Conservation (phyloP, 2,329 filamentous ascomycete genomes). For the Mycogone perniciosa region DNA sequence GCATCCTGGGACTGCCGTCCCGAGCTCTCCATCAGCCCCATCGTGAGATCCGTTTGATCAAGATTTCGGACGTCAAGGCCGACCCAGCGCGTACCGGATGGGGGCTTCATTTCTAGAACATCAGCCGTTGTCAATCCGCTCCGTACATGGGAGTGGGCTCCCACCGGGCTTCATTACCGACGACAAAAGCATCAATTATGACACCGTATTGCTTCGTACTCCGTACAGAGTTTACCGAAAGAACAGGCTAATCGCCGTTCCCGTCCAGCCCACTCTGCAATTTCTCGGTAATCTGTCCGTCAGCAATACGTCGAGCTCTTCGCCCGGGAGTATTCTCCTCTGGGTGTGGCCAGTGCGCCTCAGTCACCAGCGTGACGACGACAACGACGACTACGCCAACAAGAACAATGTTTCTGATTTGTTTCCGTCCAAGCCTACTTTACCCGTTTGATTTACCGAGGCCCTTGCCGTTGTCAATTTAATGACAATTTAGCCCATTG, state of each 20-base stretch:
- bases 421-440: too few relatives aligned
- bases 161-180: too few relatives aligned
- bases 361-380: too few relatives aligned
- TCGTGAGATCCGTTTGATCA: conserved; percentile 10
- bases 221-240: too few relatives aligned
- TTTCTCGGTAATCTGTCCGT: neutral
- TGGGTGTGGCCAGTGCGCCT: too few relatives aligned
- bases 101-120: neutral
- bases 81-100: neutral
- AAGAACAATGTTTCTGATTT: too few relatives aligned
- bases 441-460: neutral
- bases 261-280: neutral
- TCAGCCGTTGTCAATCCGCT: neutral
- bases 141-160: too few relatives aligned
- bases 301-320: neutral
- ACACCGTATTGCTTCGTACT: too few relatives aligned
- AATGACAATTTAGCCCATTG: neutral
- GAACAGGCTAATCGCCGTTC: neutral
- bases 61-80: conserved; percentile 6
- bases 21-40: conserved; percentile 12
- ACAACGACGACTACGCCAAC: too few relatives aligned
- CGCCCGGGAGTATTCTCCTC: too few relatives aligned
- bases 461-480: neutral
- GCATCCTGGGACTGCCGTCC: conserved; percentile 9
- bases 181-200: too few relatives aligned